Conservation (phyloP, 768 basidiomycete species). For the Rhodotorula kratochvilovae region DNA sequence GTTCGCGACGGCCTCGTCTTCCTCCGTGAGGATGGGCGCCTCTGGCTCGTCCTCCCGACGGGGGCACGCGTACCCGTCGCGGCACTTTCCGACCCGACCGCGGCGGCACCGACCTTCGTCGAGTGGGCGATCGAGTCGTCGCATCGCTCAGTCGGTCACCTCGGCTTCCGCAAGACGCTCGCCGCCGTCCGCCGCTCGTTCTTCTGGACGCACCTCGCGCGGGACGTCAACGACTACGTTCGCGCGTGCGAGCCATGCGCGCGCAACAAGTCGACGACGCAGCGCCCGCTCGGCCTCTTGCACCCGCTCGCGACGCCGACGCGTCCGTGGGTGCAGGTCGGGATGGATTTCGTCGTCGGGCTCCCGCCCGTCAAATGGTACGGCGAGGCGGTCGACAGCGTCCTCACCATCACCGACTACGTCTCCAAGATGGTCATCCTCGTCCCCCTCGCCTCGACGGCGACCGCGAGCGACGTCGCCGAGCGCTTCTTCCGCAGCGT, state of each 20-base stretch:
- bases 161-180: conserved; percentile 4
- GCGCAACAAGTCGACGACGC: conserved; percentile 1
- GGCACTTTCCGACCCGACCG: not conserved
- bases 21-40: not conserved
- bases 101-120: not conserved
- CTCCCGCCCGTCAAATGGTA: not conserved
- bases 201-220: conserved; percentile 8
- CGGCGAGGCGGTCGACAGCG: not conserved
- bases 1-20: not conserved
- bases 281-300: conserved; percentile 1
- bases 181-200: conserved; percentile 1
- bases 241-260: conserved; percentile 9
- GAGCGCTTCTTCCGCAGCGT: conserved; percentile 49
- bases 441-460: conserved; percentile 2
- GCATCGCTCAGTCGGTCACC: conserved; percentile 6
- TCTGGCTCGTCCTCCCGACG: not conserved
- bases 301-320: conserved; percentile 5
- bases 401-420: conserved; percentile 2
- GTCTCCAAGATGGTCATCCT: conserved; percentile 2
- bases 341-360: conserved; percentile 14
- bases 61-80: not conserved
- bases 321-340: not conserved
- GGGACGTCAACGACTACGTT: conserved; percentile 5
- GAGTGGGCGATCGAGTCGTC: not conserved
- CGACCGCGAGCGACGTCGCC: conserved; percentile 46